Base-by-base conservation (phyloP, 2,329 filamentous ascomycete genomes). In the Claviceps purpurea region DNA sequence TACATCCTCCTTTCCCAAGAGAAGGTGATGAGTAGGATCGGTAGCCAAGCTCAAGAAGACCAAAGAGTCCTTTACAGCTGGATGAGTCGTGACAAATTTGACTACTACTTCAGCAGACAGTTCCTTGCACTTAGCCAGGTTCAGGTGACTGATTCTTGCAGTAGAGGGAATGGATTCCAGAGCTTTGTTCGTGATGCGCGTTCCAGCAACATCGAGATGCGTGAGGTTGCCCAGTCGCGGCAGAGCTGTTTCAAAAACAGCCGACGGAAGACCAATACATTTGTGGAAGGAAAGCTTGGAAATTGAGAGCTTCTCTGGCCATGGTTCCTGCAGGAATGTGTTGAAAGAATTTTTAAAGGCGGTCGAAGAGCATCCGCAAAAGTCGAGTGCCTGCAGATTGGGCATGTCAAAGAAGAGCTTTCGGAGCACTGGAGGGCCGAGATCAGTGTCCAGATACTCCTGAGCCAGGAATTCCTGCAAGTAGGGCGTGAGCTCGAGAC, bases 161-260 rank as follows among this genome's bases (percentile, higher is more conserved):
- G 82, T 82, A n/a, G 73, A 63, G 1, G 87, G 85, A 56, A 91
- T 86, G 20, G 79, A 80, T 58, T 77, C 71, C 16, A 93, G 73
- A 4, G 87, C 86, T 24, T 74, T 70, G 64, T 89, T 79, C 38
- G 82, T 89, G 59, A 93, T 80, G 58, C 84, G 79, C 1, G 87
- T 90, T 58, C 86, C 85, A 10, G 84, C 80, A n/a, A 90, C 74
- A 61, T 93, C 87, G 40, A 93, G 77, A 63, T 90, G 86, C 1
- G 87, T 91, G 51, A 89, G 70, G 51, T 77, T 73, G 26, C 72
- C 65, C 47, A 91, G 72, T n/a, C 80, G 79, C n/a, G 87, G 84
- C 11, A 93, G 72, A 16, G 91, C 70, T 2, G 71, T 73, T 60
- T 87, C 82, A 60, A 87, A 89, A 45, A 85, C 76, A 0, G 74